Evolutionary conservation across 805 yeast genomes (phyloP), one percentile per base, ranked within the genome.

Genomic region (Starmerella gropengiesseri): DNA sequence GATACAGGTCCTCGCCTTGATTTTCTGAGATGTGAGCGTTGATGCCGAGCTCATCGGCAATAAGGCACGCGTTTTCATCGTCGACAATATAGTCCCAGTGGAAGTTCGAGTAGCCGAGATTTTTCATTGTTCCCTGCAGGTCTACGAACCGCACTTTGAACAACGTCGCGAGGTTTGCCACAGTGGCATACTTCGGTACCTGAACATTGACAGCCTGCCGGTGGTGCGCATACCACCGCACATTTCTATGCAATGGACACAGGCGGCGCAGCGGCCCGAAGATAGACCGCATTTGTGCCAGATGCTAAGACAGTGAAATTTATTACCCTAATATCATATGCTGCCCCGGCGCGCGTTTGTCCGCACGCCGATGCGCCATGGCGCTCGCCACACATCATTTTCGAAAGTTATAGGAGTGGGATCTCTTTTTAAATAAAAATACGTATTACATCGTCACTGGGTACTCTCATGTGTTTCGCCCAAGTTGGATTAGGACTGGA

Each of bases 1-100:
- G 75, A 48, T 78, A 74, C 40, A 79, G 61, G 47, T 75, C 78
- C 12, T 69, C 70, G 2, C 81, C 78, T 5, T 69, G 65, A n/a
- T 68, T 70, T 37, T 76, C 81, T 45, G 72, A 75, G 40, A 68
- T 62, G 37, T 49, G 52, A 23, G 59, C 78, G 25, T 77, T 81
- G 54, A 74, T 82, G 8, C 91, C 91, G 53, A 75, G 82, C 55
- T 91, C 97, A 57, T 83, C 93, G 0, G 95, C 89, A 51, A 91
- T 78, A 44, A 91, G 65, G 17, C 79, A 71, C 0, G 95, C 91
- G 27, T 84, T 84, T 55, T 87, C 97, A 45, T 71, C 75, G 50
- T 91, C 95, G 22, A 91, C 62, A 51, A 91, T 82, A 60, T 76
- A 81, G 55, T 83, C 82, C 52, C 80, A 78, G 13, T 68, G 66